Conservation (phyloP, 1,284 basidiomycete genomes). For the Heterobasidion irregulare region DNA sequence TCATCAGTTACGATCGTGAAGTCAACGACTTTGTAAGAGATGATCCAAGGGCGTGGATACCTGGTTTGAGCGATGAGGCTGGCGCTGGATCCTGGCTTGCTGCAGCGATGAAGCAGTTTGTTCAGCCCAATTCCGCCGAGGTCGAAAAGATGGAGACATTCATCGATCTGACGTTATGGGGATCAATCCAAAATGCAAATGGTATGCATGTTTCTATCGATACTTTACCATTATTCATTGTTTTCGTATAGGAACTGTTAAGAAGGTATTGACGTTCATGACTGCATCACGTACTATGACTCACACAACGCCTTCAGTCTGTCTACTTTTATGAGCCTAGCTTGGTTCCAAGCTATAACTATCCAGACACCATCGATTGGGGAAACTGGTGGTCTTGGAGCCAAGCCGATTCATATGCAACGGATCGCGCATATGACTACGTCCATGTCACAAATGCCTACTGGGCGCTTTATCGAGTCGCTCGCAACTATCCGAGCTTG, state of each 20-base stretch:
- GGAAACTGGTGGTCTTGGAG: slow-evolving; percentile 55
- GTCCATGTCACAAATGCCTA: slow-evolving; percentile 50
- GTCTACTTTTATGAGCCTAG: slow-evolving; percentile 47
- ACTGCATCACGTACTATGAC: background rate
- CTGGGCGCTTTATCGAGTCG: slow-evolving; percentile 51
- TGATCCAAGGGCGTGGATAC: slow-evolving; percentile 40
- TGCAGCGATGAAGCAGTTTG: slow-evolving; percentile 47
- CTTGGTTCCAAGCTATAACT: slow-evolving; percentile 36
- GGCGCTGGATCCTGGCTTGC: slow-evolving; percentile 53
- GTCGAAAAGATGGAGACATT: slow-evolving; percentile 46
- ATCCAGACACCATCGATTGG: slow-evolving; percentile 43
- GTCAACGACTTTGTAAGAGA: slow-evolving; percentile 41
- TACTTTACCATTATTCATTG: background rate
- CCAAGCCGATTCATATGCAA: slow-evolving; percentile 37
- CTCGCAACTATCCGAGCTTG: slow-evolving; percentile 45
- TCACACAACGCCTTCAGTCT: slow-evolving; percentile 22
- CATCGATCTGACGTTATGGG: slow-evolving; percentile 37
- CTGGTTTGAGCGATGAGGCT: slow-evolving; percentile 50
- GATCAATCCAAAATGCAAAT: slow-evolving; percentile 42
- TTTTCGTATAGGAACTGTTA: slow-evolving; percentile 31
- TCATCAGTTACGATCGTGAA: slow-evolving; percentile 48
- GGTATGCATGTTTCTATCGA: slow-evolving; percentile 23
- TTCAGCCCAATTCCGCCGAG: slow-evolving; percentile 42
- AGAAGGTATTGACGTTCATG: slow-evolving; percentile 29
- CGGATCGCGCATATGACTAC: slow-evolving; percentile 51